Percentiles rank a stretch among this genome's conserved stretches.
phyloP scores from a whole-genome alignment of 768 basidiomycete genomes.

The Suillus discolor region DNA sequence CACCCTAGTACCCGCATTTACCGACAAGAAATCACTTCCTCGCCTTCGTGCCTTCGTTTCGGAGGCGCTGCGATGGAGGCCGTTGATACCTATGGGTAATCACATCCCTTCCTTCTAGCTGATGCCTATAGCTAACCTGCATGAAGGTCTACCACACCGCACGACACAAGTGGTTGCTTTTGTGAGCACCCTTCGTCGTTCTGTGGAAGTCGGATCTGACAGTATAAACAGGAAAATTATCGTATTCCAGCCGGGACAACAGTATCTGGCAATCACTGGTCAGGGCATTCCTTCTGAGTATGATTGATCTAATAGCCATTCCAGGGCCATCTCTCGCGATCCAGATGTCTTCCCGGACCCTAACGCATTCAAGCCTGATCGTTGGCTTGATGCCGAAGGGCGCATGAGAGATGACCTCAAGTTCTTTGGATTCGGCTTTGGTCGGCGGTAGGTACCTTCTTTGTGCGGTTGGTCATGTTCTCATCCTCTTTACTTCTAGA shows the following conservation, averaged over 20 bases:
- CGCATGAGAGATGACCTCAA: constrained; percentile 49
- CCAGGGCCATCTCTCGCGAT: constrained; percentile 27
- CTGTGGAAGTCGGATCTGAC: not conserved
- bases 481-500: constrained; percentile 28
- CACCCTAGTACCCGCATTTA: constrained; percentile 37
- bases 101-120: not conserved
- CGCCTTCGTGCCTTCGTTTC: constrained; percentile 40
- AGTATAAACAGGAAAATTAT: constrained; percentile 31
- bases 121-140: not conserved
- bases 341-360: constrained; percentile 34
- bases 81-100: constrained; percentile 32
- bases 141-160: constrained; percentile 22
- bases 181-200: constrained; percentile 14
- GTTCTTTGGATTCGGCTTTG: constrained; percentile 57
- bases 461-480: not conserved
- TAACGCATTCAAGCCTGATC: constrained; percentile 55
- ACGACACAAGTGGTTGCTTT: constrained; percentile 26
- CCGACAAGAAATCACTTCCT: constrained; percentile 35
- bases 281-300: not conserved
- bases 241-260: constrained; percentile 37
- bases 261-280: constrained; percentile 36
- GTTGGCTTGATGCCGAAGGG: constrained; percentile 52
- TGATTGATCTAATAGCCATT: not conserved
- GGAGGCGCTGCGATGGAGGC: constrained; percentile 40
- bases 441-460: constrained; percentile 27